phyloP scores from a whole-genome alignment of 306 rosid species.

The Fragaria nilgerrensis region DNA sequence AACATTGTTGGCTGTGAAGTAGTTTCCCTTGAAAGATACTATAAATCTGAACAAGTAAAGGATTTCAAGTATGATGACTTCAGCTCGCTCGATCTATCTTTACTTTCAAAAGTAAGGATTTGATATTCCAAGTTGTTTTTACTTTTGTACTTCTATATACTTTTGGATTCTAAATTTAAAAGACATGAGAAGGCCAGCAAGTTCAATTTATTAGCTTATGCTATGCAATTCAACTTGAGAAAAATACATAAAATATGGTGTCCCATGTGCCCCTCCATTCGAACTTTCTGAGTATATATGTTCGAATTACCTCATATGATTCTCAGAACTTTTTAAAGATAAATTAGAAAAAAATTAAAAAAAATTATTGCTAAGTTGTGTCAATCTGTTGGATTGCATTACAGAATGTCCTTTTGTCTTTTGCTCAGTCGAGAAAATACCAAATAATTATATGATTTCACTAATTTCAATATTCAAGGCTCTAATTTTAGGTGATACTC shows the following conservation, averaged over 20 bases:
- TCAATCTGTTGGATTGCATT: background rate
- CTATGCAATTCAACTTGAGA: background rate
- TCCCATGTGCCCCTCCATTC: background rate
- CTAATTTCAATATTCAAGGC: background rate
- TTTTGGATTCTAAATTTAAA: background rate
- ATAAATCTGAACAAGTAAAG: constrained; percentile 76
- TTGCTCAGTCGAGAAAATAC: background rate
- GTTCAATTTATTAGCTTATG: background rate
- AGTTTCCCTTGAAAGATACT: constrained; percentile 90
- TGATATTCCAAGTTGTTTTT: background rate
- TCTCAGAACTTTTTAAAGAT: background rate
- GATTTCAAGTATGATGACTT: constrained; percentile 92
- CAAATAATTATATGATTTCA: background rate
- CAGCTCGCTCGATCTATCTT: constrained; percentile 75
- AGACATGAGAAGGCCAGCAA: background rate
- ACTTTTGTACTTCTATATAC: background rate
- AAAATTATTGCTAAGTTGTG: background rate
- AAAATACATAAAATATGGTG: background rate
- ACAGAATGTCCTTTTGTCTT: background rate
- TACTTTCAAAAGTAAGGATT: constrained; percentile 76
- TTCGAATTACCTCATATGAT: background rate
- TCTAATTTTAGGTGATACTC: background rate
- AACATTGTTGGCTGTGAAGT: constrained; percentile 97
- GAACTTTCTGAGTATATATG: background rate
- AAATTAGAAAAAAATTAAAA: background rate